Evolutionary conservation across 169 alveolate genomes (phyloP), one percentile per base, ranked within the genome.

Genomic region (Plasmodium vivax): DNA sequence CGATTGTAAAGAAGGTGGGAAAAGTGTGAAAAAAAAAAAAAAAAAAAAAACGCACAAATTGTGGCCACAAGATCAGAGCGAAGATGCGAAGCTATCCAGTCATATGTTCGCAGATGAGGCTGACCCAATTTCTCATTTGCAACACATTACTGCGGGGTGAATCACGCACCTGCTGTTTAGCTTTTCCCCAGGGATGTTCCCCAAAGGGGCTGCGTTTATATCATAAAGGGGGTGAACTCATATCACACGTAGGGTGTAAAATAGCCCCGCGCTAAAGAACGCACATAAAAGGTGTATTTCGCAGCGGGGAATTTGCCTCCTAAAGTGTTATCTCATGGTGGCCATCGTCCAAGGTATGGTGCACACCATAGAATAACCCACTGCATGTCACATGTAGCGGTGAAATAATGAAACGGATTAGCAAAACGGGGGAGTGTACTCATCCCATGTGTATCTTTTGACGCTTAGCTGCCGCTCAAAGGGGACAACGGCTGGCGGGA

Each of bases 1-100:
- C 41, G 72, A 43, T 90, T 27, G 73, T 90, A 51, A 23, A 43
- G 10, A 75, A 77, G 32, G 68, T 87, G 58, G 80, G 82, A 34
- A 32, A 82, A 36, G n/a, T 43, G 27, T 47, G 41, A 73, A 43
- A 47, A 82, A 47, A 62, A 47, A 41, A 79, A 5, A 79, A 5
- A 10, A 36, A 36, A 36, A 36, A 36, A 36, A 36, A 3, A 38
- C 9, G 8, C 45, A 71, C 36, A 36, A 71, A 71, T 71, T 73
- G 30, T 73, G 19, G 38, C 9, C n/a, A 73, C 47, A 9, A 75
- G 38, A 75, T 34, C 30, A 12, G 32, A 58, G 7, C 12, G 32
- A 58, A 58, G 74, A 16, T 19, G 32, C 3, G 12, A 58, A 58
- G 32, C 32, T 58, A 58, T 45, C 14, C 54, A 45, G 16, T 45